Evolutionary conservation across 306 rosid species (phyloP), one percentile per base, ranked within the genome.

Genomic region (Cucumis hystrix): DNA sequence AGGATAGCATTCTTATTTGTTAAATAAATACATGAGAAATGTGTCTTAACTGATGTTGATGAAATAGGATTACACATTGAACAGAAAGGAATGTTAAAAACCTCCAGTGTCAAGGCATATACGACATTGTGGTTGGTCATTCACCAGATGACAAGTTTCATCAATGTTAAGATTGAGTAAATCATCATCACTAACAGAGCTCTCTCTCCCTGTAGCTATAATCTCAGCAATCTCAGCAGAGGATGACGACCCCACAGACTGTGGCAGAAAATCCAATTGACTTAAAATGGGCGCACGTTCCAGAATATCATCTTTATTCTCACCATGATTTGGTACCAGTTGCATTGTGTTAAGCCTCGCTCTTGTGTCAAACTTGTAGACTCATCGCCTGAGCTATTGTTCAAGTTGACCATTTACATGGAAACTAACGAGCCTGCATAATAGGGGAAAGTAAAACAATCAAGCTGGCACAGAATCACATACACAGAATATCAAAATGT

Each of bases 101-200:
- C 98, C 97, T 89, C 86, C 97, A 79, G 72, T 83, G 79, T 95
- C 99, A 61, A 95, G 97, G 87, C 99, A 95, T 88, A 95, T 95
- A 35, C 99, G 92, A 80, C 99, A 95, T 78, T 90, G 99, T 20
- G 84, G 87, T 49, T 88, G 97, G 83, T 95, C 75, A 81, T 83
- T 88, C 84, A 90, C 88, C 68, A 89, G 85, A 83, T 76, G 90
- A 83, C 85, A 78, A 68, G 79, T 84, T 78, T 89, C 97, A 54
- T 92, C 88, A 30, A 86, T 80, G 17, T 43, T 84, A 55, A 81
- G 78, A 83, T 65, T 80, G 58, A 86, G 87, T 76, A 82, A 79
- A 81, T 87, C 93, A 52, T 84, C 83, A 21, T 59, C 81, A 75
- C 2, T 41, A 72, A 63, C 62, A 78, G 79, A 60, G 39, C n/a